phyloP scores from a whole-genome alignment of 1,284 basidiomycete genomes.

The Ceratobasidium sp. region DNA sequence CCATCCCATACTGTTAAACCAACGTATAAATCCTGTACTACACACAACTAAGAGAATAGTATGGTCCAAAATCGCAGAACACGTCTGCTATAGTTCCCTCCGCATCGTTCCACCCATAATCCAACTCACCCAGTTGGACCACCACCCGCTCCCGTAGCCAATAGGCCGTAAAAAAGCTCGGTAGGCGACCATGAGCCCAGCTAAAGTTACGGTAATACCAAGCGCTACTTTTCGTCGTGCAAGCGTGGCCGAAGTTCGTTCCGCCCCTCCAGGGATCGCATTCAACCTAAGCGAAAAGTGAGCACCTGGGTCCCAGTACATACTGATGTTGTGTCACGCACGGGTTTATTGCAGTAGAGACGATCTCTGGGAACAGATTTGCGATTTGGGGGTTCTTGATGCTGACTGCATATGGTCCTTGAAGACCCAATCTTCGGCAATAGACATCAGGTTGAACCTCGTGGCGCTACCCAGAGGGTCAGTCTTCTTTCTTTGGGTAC shows the following conservation, averaged over 20 bases:
- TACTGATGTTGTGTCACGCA: slow-evolving; percentile 59
- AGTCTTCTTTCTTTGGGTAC: not conserved
- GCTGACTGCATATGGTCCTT: slow-evolving; percentile 91
- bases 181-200: slow-evolving; percentile 74
- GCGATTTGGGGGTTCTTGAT: slow-evolving; percentile 86
- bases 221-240: slow-evolving; percentile 60
- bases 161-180: slow-evolving; percentile 55
- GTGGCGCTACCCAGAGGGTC: slow-evolving; percentile 72
- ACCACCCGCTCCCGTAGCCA: slow-evolving; percentile 39
- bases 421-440: slow-evolving; percentile 83
- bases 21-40: slow-evolving; percentile 8
- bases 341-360: slow-evolving; percentile 86
- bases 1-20: not conserved
- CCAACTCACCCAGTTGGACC: slow-evolving; percentile 44
- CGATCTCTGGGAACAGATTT: slow-evolving; percentile 90
- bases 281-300: slow-evolving; percentile 48
- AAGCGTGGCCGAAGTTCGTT: slow-evolving; percentile 74
- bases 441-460: slow-evolving; percentile 99
- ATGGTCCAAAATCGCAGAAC: not conserved
- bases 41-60: not conserved
- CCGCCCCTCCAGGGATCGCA: slow-evolving; percentile 80
- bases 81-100: slow-evolving; percentile 39
- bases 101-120: slow-evolving; percentile 44
- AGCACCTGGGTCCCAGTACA: slow-evolving; percentile 45
- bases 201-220: slow-evolving; percentile 73